Conservation (phyloP, 257 asterid species). For the Forsythia viridissima region DNA sequence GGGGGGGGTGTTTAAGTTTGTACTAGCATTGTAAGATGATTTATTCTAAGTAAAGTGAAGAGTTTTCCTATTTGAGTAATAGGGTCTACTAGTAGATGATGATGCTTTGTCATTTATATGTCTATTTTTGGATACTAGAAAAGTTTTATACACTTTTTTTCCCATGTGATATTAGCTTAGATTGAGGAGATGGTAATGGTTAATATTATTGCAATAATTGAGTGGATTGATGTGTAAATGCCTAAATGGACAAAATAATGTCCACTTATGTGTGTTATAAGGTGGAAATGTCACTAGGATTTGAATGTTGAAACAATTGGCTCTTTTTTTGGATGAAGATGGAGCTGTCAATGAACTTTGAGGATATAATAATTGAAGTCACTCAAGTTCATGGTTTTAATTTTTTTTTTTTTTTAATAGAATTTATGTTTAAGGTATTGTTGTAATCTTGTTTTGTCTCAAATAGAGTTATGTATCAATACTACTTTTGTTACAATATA, state of each 20-base stretch:
- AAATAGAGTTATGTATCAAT: background rate
- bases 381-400: background rate
- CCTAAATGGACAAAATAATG: slow-evolving; percentile 9
- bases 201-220: slow-evolving; percentile 31
- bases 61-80: slow-evolving; percentile 17
- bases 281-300: slow-evolving; percentile 8
- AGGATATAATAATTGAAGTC: background rate
- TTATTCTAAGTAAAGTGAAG: slow-evolving; percentile 19
- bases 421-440: background rate
- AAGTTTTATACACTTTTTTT: slow-evolving; percentile 17
- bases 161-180: slow-evolving; percentile 26
- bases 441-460: background rate
- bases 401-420: background rate
- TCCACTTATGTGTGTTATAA: background rate
- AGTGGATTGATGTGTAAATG: slow-evolving; percentile 1
- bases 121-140: slow-evolving; percentile 11
- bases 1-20: background rate
- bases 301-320: background rate
- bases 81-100: slow-evolving; percentile 20
- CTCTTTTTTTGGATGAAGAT: background rate
- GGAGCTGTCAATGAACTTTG: background rate
- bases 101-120: slow-evolving; percentile 27
- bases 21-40: slow-evolving; percentile 7
- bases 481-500: no score
- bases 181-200: slow-evolving; percentile 9